Evolutionary conservation across 371 early-diverging fungal species (phyloP).

Genomic region (Syncephalastrum racemosum): DNA sequence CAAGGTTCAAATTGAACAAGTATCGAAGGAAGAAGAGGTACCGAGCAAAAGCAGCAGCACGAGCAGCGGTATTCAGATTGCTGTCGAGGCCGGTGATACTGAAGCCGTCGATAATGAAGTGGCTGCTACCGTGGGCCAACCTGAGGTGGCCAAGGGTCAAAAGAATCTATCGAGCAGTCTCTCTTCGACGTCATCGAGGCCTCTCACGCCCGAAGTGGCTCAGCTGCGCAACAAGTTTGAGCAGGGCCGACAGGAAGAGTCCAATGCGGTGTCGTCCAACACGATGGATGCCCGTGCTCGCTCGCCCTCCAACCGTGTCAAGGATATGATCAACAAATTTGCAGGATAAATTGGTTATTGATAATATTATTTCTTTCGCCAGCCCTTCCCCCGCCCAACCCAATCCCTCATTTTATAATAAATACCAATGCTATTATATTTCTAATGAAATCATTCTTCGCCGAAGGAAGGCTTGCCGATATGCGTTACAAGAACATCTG

Average conservation of each 20-base stretch:
- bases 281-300: slow-evolving; percentile 31
- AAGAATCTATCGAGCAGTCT: slow-evolving; percentile 9
- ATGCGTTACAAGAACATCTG: no score
- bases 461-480: no score
- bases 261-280: slow-evolving; percentile 16
- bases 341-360: slow-evolving; percentile 9
- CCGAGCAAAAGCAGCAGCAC: slow-evolving; percentile 6
- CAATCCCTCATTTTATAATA: no score
- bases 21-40: background rate
- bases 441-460: no score
- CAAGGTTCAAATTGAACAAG: slow-evolving; percentile 1
- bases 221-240: slow-evolving; percentile 39
- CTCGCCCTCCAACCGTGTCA: slow-evolving; percentile 36
- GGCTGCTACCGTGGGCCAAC: slow-evolving; percentile 27
- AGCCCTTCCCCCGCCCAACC: no score
- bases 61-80: slow-evolving; percentile 2
- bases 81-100: background rate
- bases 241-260: slow-evolving; percentile 9
- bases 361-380: background rate
- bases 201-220: slow-evolving; percentile 30
- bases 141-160: slow-evolving; percentile 5
- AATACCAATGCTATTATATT: no score
- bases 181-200: slow-evolving; percentile 7
- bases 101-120: slow-evolving; percentile 22
- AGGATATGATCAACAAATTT: slow-evolving; percentile 44